Conservation (phyloP, 2,329 filamentous ascomycete species). For the Fusarium nurragi region DNA sequence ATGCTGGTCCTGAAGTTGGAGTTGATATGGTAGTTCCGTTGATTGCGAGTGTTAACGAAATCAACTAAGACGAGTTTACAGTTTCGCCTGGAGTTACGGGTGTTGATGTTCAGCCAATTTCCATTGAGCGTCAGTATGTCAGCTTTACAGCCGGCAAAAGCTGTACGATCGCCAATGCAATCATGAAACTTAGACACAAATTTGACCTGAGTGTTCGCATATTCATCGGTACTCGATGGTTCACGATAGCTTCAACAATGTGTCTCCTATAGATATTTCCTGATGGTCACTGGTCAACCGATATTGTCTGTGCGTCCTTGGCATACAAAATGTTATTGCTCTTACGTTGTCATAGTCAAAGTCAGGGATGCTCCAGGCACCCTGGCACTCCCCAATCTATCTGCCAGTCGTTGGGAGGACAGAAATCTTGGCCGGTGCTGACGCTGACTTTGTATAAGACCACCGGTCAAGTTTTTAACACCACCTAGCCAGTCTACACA, state of each 20-base stretch:
- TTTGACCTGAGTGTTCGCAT: neutral
- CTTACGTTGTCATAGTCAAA: neutral
- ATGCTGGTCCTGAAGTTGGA: neutral
- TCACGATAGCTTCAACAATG: neutral
- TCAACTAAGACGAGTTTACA: neutral
- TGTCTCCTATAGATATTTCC: neutral
- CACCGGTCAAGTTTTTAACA: no score
- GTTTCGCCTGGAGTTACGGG: neutral
- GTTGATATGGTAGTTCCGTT: neutral
- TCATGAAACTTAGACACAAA: neutral
- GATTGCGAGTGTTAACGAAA: no score
- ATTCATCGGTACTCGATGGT: neutral
- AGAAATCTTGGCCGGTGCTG: no score
- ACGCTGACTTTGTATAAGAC: no score
- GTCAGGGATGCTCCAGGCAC: neutral
- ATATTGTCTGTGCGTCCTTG: neutral
- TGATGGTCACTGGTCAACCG: neutral
- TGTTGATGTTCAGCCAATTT: neutral
- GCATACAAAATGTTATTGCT: neutral
- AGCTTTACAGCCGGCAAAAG: neutral
- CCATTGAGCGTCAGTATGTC: neutral
- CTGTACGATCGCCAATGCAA: neutral
- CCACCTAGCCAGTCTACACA: no score
- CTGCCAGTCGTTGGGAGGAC: no score
- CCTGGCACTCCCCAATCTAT: neutral